Evolutionary conservation across 352 stramenopile genomes (phyloP), one percentile per base, ranked within the genome.

Genomic region (Phytopythium mirpurense): DNA sequence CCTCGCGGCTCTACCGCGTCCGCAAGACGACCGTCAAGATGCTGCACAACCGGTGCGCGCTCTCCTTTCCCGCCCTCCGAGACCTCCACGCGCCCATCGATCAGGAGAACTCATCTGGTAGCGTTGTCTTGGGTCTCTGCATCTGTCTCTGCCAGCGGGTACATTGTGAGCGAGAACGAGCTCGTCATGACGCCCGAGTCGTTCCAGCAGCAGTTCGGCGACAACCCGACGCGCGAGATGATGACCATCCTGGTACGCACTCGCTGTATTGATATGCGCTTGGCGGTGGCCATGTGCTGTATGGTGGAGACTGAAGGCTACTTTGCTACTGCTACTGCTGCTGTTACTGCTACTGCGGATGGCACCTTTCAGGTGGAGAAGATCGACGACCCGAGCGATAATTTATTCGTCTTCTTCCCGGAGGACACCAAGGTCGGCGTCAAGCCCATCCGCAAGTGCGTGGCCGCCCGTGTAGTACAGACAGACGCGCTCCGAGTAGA

Each of bases 331-430:
- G n/a, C n/a, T n/a, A n/a, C n/a, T n/a, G n/a, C n/a, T n/a, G 18
- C 19, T 34, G 16, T 14, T 41, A 23, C 3, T n/a, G n/a, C n/a
- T n/a, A n/a, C n/a, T n/a, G n/a, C n/a, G n/a, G n/a, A n/a, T n/a
- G n/a, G n/a, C n/a, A n/a, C n/a, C n/a, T 31, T 1, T 9, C 45
- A 68, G 62, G 57, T 91, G 26, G 84, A 94, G 60, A 94, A 94
- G 59, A 91, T 94, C 49, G 84, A 94, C 69, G 93, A 98, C 63
- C 82, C 90, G 26, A 92, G 79, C 56, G 93, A 98, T 69, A 90
- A 96, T 70, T 82, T 99, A 48, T 99, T 99, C 66, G 96, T 99
- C 3, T 99, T 99, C 68, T 99, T 99, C 72, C 96, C 97, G 0
- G 92, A 99, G 59, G 97, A 99, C 63, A 98, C 98, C 67, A 99